Evolutionary conservation across 2,329 filamentous ascomycete species (phyloP).

Genomic region (Eutypella sp.): DNA sequence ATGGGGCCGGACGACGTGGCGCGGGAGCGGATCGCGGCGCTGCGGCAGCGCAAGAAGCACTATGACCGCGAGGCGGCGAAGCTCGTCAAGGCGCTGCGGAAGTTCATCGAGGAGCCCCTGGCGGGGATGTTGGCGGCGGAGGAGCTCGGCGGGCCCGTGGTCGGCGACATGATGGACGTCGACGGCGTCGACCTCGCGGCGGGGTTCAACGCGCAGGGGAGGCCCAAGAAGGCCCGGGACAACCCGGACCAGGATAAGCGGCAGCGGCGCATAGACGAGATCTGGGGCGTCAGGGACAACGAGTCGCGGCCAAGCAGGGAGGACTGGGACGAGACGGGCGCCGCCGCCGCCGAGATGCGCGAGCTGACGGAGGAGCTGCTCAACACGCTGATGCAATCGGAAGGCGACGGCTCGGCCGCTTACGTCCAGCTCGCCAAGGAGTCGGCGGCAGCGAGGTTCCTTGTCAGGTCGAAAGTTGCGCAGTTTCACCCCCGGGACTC

Average conservation of each 20-base stretch:
- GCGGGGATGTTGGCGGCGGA: slow-evolving; percentile 76
- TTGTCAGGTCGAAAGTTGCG: slow-evolving; percentile 61
- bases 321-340: slow-evolving; percentile 41
- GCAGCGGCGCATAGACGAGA: slow-evolving; percentile 59
- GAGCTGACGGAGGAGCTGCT: slow-evolving; percentile 56
- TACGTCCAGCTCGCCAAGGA: slow-evolving; percentile 57
- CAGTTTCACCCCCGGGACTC: slow-evolving; percentile 63
- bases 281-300: slow-evolving; percentile 46
- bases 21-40: slow-evolving; percentile 55
- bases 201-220: slow-evolving; percentile 57
- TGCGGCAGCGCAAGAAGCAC: slow-evolving; percentile 52
- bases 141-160: slow-evolving; percentile 76
- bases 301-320: slow-evolving; percentile 16
- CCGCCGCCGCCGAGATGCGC: slow-evolving; percentile 53
- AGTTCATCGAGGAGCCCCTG: slow-evolving; percentile 66
- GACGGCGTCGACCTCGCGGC: slow-evolving; percentile 54
- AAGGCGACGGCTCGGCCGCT: slow-evolving; percentile 48
- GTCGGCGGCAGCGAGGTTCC: slow-evolving; percentile 57
- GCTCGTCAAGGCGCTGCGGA: slow-evolving; percentile 59
- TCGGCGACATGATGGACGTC: slow-evolving; percentile 66
- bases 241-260: slow-evolving; percentile 43
- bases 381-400: slow-evolving; percentile 51
- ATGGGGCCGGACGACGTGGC: slow-evolving; percentile 58
- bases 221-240: slow-evolving; percentile 44
- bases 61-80: slow-evolving; percentile 58